Conservation (phyloP, 176 grass and related monocot genomes). For the Carex scoparia region DNA sequence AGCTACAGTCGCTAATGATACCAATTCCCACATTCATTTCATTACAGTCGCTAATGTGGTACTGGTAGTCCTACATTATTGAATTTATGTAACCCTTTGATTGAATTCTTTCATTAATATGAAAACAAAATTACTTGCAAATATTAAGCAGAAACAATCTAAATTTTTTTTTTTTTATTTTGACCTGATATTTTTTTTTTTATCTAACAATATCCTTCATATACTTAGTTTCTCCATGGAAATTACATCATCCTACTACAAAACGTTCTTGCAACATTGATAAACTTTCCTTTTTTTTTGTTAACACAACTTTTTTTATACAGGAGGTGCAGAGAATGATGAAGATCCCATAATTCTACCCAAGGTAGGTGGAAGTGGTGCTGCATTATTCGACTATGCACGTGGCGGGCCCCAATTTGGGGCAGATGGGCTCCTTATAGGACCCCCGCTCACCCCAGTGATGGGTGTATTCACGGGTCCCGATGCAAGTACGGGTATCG, state of each 20-base stretch:
- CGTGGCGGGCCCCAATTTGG: constrained; percentile 88
- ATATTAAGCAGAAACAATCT: neutral
- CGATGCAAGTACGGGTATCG: constrained; percentile 62
- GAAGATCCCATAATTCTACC: constrained; percentile 33
- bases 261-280: neutral
- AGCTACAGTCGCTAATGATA: neutral
- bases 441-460: constrained; percentile 70
- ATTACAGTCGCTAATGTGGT: too few relatives aligned
- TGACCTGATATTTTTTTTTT: neutral
- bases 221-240: neutral
- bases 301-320: neutral
- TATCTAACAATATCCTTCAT: neutral
- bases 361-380: constrained; percentile 83
- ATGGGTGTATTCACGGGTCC: constrained; percentile 90
- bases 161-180: neutral
- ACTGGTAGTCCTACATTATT: too few relatives aligned
- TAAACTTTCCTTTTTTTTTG: neutral
- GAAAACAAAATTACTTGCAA: neutral
- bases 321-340: neutral
- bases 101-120: neutral
- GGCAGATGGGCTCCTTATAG: constrained; percentile 85
- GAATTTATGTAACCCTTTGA: constrained; percentile 1
- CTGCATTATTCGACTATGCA: constrained; percentile 86
- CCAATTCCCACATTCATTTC: neutral
- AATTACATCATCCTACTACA: neutral